Evolutionary conservation across 768 basidiomycete genomes (phyloP), one percentile per base, ranked within the genome.

Genomic region (Podaxis rugospora): DNA sequence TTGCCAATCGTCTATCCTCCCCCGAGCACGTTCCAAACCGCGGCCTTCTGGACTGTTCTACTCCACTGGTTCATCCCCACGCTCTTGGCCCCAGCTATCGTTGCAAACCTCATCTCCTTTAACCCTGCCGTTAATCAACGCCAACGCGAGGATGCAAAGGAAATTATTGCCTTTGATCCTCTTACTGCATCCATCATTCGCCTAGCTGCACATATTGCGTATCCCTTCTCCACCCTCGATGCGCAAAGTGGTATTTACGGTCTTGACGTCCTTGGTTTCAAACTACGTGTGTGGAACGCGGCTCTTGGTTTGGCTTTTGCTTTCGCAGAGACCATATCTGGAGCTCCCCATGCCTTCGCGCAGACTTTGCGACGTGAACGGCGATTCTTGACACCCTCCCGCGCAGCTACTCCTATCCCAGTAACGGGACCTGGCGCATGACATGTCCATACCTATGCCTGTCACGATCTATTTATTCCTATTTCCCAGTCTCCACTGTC

Each of bases 101-200:
- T 83, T 28, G 88, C 87, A 1, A 77, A 75, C 40, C 64, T 90
- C 42, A 81, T 89, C 65, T 87, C 87, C 9, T 90, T 90, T 75
- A 79, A 75, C 55, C 83, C 83, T 1, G 67, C 55, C 42, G n/a
- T 21, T 18, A 57, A 56, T 16, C 53, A 63, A 10, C 28, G 21
- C 18, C 50, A 53, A 46, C 23, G n/a, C 35, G 47, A 55, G 7
- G 27, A 63, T 25, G 40, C 61, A 14, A 47, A 49, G 28, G 32
- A 60, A 7, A 37, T 70, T 28, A 63, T 76, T 25, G 75, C 76
- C 14, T 78, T 88, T 53, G 88, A 90, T 66, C 80, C 86, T 1
- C 76, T 90, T 50, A 85, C 87, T 0, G 83, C 84, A 1, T 80
- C 85, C 37, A 89, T 90, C 62, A 72, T 81, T 25, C 82, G 88